Evolutionary conservation across 2,329 filamentous ascomycete species (phyloP), one percentile per base, ranked within the genome.

Genomic region (Magnaporthiopsis incrustans): DNA sequence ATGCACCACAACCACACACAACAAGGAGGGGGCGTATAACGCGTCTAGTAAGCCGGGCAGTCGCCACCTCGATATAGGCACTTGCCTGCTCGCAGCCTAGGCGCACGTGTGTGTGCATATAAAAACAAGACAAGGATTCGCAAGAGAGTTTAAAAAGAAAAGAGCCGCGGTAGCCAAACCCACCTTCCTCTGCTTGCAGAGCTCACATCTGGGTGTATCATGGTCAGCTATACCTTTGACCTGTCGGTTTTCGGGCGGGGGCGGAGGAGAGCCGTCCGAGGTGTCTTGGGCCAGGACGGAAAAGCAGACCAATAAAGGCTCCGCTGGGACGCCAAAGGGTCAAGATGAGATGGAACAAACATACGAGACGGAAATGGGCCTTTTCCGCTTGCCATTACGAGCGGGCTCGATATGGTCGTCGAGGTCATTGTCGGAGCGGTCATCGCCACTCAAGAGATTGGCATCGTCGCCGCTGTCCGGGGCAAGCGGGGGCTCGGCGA

Each of bases 131-230:
- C 56, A 56, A 57, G 22, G 44, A 53, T 22, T 53, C 44, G 44
- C 18, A n/a, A 3, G 44, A n/a, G 44, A 25, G 44, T 44, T 44
- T 5, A 7, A 53, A 53, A 33, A 27, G 30, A 30, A 30, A 50
- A 57, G 60, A 60, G 57, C 22, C 25, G 12, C 27, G 50, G 32
- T 10, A 53, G 22, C 4, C 66, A 53, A 56, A 71, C 74, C 64
- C 76, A 91, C 89, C 81, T 93, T 94, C 78, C 90, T 81, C 74
- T 90, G 87, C 76, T 93, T 92, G 79, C 90, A 92, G 62, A 90
- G 81, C 76, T 93, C 90, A 72, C 90, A 89, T 71, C 86, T 89
- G 75, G 72, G 71, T 60, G 74, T 68, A 14, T 65, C 44, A 63
- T 67, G 66, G 70, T 81, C 75, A 68, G 72, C 69, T 62, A 64